Evolutionary conservation across 768 basidiomycete genomes (phyloP), one percentile per base, ranked within the genome.

Genomic region (Lactarius deliciosus): DNA sequence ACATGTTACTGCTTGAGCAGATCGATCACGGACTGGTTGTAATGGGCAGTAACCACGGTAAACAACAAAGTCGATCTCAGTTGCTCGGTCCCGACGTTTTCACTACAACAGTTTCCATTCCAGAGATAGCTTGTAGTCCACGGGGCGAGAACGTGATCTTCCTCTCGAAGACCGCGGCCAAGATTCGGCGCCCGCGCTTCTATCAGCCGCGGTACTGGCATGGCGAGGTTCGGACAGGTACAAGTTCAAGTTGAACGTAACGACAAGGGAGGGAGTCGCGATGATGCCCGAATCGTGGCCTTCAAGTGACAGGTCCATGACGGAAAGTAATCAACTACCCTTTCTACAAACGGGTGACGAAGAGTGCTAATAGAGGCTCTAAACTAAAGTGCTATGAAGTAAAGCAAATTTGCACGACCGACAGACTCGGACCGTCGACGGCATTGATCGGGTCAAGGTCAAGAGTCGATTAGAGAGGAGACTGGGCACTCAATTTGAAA

Each of bases 401-500:
- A 50, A 22, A 13, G 9, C 11, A 38, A 38, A 2, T 38, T 13
- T 38, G 13, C 2, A 22, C 22, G 47, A 50, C 47, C 22, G n/a
- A 50, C 47, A 11, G 47, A 18, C 45, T 47, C n/a, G n/a, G 45
- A 9, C 43, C 8, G 34, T 34, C 43, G 43, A 2, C 15, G 1
- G 11, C n/a, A 45, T n/a, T 10, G n/a, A 22, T 47, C 22, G 5
- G 18, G 18, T 16, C 32, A 30, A 4, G 18, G 18, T 16, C 32
- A 30, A 4, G 1, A 18, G 10, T 34, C 2, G 15, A 25, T 61
- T 11, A 63, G 50, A 66, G 30, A 3, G 56, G 47, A 38, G 63
- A 15, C n/a, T 18, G 61, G 20, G 56, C 55, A 1, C 32, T 55
- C 53, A 70, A 60, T 47, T 60, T 65, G 38, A 60, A 34, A 30